Base-by-base conservation (phyloP, 2,329 filamentous ascomycete species). In the Volutella citrinella region DNA sequence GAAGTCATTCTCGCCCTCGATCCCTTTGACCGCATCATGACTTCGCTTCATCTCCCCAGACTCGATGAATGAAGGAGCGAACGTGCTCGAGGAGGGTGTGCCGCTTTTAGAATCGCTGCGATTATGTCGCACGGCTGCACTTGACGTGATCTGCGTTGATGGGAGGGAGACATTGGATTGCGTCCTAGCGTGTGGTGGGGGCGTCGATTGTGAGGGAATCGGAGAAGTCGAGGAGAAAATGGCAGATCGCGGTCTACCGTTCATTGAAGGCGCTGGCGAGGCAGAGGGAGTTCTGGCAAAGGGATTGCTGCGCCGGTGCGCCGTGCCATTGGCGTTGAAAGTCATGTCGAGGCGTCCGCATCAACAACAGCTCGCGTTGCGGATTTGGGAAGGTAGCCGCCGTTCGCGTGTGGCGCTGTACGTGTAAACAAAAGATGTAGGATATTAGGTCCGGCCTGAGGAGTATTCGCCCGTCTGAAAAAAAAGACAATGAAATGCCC, bases 1-100 rank as follows among this genome's bases (percentile, higher is more conserved):
- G 62, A 98, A 97, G 71, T 98, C 93, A 60, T 96, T 97, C 57
- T 96, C 91, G 44, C 93, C 93, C 64, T 98, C 94, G 40, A 96
- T 89, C 13, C 87, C 85, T 30, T 72, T 72, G 12, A 83, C 74
- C 10, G 68, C 55, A 45, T 81, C 78, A 32, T 71, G 61, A 20
- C 63, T 68, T 21, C 69, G 64, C 48, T 80, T 74, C 61, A 86
- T 69, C 46, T 90, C 87, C 46, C 95, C 89, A 0, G 82, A 79
- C 61, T 91, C 93, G 65, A 98, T 97, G 63, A 98, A 98, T 9
- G 88, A 87, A 4, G 91, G 93, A 21, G 93, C 91, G 68, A 98
- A 98, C 3, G 93, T 98, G 46, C 78, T 84, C 0, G 84, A 87
- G 7, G 72, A 69, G 7, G 79, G 73, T 3, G 75, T 76, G 50